Percentiles rank a stretch among this genome's conserved stretches.
phyloP scores from a whole-genome alignment of 208 protist species.

The Plasmodiophora brassicae region DNA sequence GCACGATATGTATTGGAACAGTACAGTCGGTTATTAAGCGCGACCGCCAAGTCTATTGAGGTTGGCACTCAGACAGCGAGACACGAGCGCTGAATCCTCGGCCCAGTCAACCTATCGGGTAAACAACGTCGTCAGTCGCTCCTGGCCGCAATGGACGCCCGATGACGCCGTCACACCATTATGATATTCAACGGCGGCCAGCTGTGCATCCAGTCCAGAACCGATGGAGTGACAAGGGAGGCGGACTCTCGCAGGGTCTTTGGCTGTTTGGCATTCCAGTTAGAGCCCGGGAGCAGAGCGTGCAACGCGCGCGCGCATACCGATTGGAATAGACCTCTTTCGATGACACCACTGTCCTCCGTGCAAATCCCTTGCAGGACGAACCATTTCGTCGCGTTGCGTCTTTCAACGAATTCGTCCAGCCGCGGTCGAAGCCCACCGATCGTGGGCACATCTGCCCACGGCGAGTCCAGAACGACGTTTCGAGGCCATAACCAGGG shows the following conservation, averaged over 20 bases:
- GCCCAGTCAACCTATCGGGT: slow-evolving; percentile 5
- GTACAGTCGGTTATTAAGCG: too few relatives aligned
- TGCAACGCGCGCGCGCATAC: too few relatives aligned
- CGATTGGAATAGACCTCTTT: neutral
- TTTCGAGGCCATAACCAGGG: neutral
- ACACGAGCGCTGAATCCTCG: neutral
- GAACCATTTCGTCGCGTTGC: neutral
- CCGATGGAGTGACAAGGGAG: neutral
- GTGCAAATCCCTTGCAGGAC: slow-evolving; percentile 3
- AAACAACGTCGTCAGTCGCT: too few relatives aligned
- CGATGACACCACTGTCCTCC: neutral
- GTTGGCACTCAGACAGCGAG: neutral
- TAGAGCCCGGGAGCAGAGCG: too few relatives aligned
- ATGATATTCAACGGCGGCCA: neutral
- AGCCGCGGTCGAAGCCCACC: neutral
- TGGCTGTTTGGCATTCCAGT: neutral
- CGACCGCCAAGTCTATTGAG: too few relatives aligned
- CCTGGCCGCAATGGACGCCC: too few relatives aligned
- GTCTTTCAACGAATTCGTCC: neutral
- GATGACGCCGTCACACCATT: too few relatives aligned
- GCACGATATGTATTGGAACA: too few relatives aligned
- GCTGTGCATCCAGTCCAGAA: neutral
- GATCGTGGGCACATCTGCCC: neutral
- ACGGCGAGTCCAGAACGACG: neutral
- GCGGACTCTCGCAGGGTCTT: neutral